Evolutionary conservation across 176 grass and related monocot genomes (phyloP), one percentile per base, ranked within the genome.

Genomic region (Poa pratensis): DNA sequence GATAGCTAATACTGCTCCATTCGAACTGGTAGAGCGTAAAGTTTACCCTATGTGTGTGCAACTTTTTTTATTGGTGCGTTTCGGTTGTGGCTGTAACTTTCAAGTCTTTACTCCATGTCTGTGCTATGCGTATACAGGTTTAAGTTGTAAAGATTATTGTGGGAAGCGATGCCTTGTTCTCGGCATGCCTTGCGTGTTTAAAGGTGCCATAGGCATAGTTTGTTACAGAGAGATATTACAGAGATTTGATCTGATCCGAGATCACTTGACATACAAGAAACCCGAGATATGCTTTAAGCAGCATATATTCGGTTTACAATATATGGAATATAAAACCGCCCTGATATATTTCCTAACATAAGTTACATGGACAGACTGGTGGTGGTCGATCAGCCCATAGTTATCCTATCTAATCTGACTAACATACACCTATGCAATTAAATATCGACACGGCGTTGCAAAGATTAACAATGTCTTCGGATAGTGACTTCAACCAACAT

Each of bases 1-100:
- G 70, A 24, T 64, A 49, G 28, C 22, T 28, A 61, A 62, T 45
- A 62, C 82, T 62, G n/a, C 82, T 62, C 40, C 39, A 49, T 58
- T 81, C 24, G 17, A 27, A 17, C 30, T 68, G 65, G 65, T 68
- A 68, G 32, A 35, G 57, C 70, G 46, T 62, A 63, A 83, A 83
- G 27, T 34, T 40, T 16, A 73, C 43, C 70, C 70, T 26, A 48
- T 11, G 28, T 12, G 54, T 24, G 5, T 24, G 69, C 35, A 6
- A 49, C 48, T 18, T 51, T 16, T 84, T 9, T 39, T 27, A 80
- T 35, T 34, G 61, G 12, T n/a, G 16, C 61, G 0, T 23, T 50
- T 62, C 19, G 18, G 50, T 1, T 2, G 69, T 35, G 81, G 16
- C 11, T 18, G 69, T 83, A 75, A 37, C 40, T 75, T 22, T 49